A percentile compares a stretch with the other conserved stretches of the same genome.
Conservation (phyloP, 306 rosid genomes). For the Rosa chinensis region DNA sequence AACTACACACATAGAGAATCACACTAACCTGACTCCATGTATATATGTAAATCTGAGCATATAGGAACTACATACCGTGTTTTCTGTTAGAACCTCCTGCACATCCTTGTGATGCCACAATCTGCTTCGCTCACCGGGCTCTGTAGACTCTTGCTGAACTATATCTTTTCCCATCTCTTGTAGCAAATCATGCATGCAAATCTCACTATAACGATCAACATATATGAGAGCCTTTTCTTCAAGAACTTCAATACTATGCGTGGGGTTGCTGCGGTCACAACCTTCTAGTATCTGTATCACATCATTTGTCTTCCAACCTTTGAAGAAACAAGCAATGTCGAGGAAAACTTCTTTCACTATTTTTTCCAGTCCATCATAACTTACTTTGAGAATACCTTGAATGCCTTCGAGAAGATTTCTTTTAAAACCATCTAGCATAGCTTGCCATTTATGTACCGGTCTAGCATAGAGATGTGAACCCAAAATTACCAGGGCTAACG, state of each 20-base stretch:
- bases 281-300: too few relatives aligned
- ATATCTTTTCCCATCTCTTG: constrained; percentile 38
- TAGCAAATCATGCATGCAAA: constrained; percentile 45
- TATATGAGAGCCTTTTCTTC: constrained; percentile 12
- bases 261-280: constrained; percentile 17
- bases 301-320: too few relatives aligned
- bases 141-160: constrained; percentile 19
- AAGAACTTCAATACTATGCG: background rate
- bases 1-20: too few relatives aligned
- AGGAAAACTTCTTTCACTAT: constrained; percentile 25
- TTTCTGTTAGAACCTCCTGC: background rate
- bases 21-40: too few relatives aligned
- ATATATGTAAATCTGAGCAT: too few relatives aligned
- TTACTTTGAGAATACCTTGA: constrained; percentile 32
- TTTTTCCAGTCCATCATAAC: constrained; percentile 34
- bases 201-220: background rate
- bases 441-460: constrained; percentile 29
- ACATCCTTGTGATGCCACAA: constrained; percentile 17
- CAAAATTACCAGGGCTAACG: constrained; percentile 38
- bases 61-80: background rate
- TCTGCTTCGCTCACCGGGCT: constrained; percentile 26
- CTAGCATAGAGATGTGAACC: constrained; percentile 32
- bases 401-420: constrained; percentile 32
- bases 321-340: too few relatives aligned
- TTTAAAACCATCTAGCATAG: constrained; percentile 30